Percentiles rank a stretch among this genome's conserved stretches.
These are phyloP conservation scores for Sclerospora graminicola DNA, from an alignment of 352 stramenopile species.

Conservation along the genomic window DNA sequence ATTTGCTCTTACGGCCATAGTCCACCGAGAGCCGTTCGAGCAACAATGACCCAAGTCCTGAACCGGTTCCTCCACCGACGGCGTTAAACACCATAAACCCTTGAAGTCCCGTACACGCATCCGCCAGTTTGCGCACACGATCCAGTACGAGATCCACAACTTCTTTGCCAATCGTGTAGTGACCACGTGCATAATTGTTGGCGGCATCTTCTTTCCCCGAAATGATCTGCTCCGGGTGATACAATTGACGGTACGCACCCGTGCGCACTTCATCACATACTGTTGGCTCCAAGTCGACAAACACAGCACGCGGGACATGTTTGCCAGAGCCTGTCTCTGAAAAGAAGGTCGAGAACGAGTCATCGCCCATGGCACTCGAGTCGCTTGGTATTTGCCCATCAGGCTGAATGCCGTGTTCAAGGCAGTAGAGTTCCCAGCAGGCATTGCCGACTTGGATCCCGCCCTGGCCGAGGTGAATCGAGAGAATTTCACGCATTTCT, in stretches of 20 bases:
- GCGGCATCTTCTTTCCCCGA: constrained; percentile 94
- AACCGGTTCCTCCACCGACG: constrained; percentile 95
- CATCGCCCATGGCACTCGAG: constrained; percentile 34
- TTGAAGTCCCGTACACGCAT: constrained; percentile 95
- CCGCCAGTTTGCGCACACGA: constrained; percentile 92
- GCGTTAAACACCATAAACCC: constrained; percentile 97
- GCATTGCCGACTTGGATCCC: constrained; percentile 81
- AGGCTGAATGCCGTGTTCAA: constrained; percentile 40
- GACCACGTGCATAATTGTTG: constrained; percentile 89
- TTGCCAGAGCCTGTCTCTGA: constrained; percentile 79
- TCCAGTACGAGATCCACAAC: constrained; percentile 94
- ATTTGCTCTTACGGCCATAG: constrained; percentile 96
- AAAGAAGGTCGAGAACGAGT: constrained; percentile 80
- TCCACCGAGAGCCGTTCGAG: constrained; percentile 95
- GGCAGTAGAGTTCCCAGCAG: constrained; percentile 85
- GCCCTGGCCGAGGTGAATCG: constrained; percentile 94
- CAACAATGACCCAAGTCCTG: constrained; percentile 93
- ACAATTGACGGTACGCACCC: constrained; percentile 94
- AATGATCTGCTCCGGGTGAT: constrained; percentile 98
- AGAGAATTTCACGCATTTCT: constrained; percentile 29
- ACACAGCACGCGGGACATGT: constrained; percentile 62
- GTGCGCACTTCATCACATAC: constrained; percentile 94
- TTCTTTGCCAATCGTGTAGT: constrained; percentile 92
- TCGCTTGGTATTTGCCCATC: constrained; percentile 27
- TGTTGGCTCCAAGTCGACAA: constrained; percentile 78